Conservation (phyloP, 176 grass and related monocot genomes). For the Tillandsia fasciculata region DNA sequence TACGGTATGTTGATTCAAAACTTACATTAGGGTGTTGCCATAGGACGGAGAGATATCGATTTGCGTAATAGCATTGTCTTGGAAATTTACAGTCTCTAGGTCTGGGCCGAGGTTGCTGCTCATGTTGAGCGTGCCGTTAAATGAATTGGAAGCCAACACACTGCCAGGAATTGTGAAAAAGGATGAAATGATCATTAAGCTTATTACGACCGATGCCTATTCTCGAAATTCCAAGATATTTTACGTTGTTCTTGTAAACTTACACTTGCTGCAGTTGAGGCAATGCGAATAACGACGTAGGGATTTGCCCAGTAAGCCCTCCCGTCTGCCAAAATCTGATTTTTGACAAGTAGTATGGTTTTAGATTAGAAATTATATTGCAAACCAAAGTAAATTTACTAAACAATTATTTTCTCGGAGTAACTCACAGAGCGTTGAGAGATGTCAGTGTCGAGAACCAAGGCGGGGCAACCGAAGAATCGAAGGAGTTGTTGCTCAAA, state of each 20-base stretch:
- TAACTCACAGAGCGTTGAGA: slow-evolving; percentile 45
- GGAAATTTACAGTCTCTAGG: slow-evolving; percentile 46
- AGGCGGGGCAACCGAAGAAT: slow-evolving; percentile 26
- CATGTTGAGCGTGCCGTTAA: slow-evolving; percentile 29
- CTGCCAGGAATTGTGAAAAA: slow-evolving; percentile 23
- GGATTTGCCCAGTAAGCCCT: slow-evolving; percentile 43
- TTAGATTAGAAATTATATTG: background rate
- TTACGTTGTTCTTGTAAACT: slow-evolving; percentile 14
- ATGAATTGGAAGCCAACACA: slow-evolving; percentile 38
- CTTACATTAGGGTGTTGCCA: slow-evolving; percentile 41
- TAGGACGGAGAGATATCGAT: slow-evolving; percentile 6
- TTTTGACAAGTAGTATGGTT: slow-evolving; percentile 4
- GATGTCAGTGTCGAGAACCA: slow-evolving; percentile 41
- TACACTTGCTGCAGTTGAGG: slow-evolving; percentile 61
- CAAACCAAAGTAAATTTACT: background rate
- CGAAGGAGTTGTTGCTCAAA: slow-evolving; percentile 48
- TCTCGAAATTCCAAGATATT: background rate
- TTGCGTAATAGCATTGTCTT: slow-evolving; percentile 27
- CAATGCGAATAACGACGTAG: slow-evolving; percentile 33
- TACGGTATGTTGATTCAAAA: background rate
- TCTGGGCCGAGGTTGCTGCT: slow-evolving; percentile 18
- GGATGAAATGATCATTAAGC: background rate
- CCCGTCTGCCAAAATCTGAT: slow-evolving; percentile 37
- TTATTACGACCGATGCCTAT: background rate
- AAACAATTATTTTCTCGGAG: slow-evolving; percentile 1